These are phyloP conservation scores for Aspergillus sp. DNA, from an alignment of 2,329 filamentous ascomycete genomes.

Conservation along the genomic window DNA sequence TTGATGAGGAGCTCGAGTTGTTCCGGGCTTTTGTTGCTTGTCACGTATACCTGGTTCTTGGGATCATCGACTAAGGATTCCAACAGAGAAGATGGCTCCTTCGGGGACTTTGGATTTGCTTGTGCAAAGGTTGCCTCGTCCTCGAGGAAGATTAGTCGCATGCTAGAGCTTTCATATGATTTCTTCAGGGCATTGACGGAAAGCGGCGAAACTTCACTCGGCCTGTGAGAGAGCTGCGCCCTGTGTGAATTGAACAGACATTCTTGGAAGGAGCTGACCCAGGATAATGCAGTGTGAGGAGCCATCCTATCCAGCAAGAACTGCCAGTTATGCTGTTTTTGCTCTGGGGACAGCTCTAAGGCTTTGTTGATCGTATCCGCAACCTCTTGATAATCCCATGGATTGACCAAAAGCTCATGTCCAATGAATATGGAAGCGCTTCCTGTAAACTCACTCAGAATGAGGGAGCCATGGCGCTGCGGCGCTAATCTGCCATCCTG, in stretches of 20 bases:
- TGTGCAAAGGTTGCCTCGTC: slow-evolving; percentile 80
- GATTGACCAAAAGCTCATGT: slow-evolving; percentile 76
- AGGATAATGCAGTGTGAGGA: slow-evolving; percentile 71
- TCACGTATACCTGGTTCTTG: slow-evolving; percentile 79
- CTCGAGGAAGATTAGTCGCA: slow-evolving; percentile 77
- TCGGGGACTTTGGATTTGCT: slow-evolving; percentile 64
- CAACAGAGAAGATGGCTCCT: slow-evolving; percentile 67
- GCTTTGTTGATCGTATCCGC: slow-evolving; percentile 75
- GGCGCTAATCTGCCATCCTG: slow-evolving; percentile 67
- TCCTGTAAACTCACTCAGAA: slow-evolving; percentile 89
- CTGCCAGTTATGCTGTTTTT: slow-evolving; percentile 66
- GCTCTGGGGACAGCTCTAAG: slow-evolving; percentile 67
- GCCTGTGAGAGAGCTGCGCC: slow-evolving; percentile 70
- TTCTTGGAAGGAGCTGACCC: slow-evolving; percentile 64
- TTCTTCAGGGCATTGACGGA: slow-evolving; percentile 55
- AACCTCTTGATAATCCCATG: slow-evolving; percentile 85
- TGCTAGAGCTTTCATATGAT: slow-evolving; percentile 56
- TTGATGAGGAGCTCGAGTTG: slow-evolving; percentile 73
- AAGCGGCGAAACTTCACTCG: slow-evolving; percentile 70
- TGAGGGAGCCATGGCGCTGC: slow-evolving; percentile 78
- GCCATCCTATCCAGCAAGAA: slow-evolving; percentile 64
- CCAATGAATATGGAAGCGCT: slow-evolving; percentile 75
- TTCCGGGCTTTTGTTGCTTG: slow-evolving; percentile 74
- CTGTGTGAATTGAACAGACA: slow-evolving; percentile 66
- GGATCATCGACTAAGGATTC: slow-evolving; percentile 69